These are phyloP conservation scores for Boletus vinaceobasis DNA, from an alignment of 768 basidiomycete genomes.

Conservation along the genomic window DNA sequence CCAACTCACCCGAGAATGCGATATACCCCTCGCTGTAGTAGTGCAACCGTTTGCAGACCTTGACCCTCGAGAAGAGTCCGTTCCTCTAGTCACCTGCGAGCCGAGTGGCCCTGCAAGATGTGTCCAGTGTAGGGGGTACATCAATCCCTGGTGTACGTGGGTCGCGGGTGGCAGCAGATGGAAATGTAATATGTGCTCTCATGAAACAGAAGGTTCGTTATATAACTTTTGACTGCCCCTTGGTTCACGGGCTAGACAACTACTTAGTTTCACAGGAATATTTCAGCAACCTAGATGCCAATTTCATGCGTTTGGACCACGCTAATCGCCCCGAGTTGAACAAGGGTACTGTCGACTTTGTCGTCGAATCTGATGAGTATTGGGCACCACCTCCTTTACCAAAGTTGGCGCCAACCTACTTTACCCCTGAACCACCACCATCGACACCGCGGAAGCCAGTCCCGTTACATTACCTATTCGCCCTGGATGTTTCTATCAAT, in stretches of 20 bases:
- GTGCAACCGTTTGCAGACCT: constrained; percentile 89
- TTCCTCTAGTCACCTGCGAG: constrained; percentile 75
- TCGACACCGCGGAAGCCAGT: constrained; percentile 50
- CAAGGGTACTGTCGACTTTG: constrained; percentile 90
- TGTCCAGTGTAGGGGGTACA: constrained; percentile 77
- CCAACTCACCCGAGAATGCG: constrained; percentile 74
- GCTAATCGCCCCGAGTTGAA: constrained; percentile 79
- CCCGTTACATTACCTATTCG: constrained; percentile 79
- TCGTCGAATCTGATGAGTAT: constrained; percentile 70
- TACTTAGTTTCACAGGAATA: constrained; percentile 71
- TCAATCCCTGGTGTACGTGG: constrained; percentile 94
- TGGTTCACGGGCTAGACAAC: constrained; percentile 1
- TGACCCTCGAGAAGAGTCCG: constrained; percentile 71
- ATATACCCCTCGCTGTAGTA: constrained; percentile 78
- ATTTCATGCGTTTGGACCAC: constrained; percentile 76
- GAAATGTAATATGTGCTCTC: constrained; percentile 88
- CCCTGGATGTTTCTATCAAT: constrained; percentile 76
- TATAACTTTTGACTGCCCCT: neutral
- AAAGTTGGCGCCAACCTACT: constrained; percentile 50
- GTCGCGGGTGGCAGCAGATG: constrained; percentile 77
- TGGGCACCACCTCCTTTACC: constrained; percentile 74
- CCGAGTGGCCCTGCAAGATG: constrained; percentile 80
- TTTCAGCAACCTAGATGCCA: constrained; percentile 79
- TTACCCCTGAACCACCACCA: constrained; percentile 46
- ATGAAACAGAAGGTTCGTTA: constrained; percentile 76